These are phyloP conservation scores for Zancudomyces culisetae DNA, from an alignment of 371 early-diverging fungal species.

Conservation along the genomic window DNA sequence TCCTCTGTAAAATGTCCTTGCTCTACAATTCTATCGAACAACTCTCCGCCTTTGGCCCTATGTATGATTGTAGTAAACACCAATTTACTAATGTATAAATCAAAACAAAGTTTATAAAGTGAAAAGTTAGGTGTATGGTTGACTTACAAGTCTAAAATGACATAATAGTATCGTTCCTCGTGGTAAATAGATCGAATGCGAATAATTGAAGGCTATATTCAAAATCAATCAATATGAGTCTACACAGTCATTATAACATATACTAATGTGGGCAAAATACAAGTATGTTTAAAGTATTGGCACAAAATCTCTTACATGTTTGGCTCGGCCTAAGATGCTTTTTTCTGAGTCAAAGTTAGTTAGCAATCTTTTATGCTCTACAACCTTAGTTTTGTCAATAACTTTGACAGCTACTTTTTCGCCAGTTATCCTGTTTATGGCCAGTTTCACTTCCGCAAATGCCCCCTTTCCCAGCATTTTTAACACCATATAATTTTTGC, in stretches of 20 bases:
- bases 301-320: background rate
- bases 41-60: constrained; percentile 37
- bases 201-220: constrained; percentile 22
- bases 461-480: constrained; percentile 35
- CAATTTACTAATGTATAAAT: too few relatives aligned
- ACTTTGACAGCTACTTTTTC: constrained; percentile 41
- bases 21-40: constrained; percentile 75
- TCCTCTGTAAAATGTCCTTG: constrained; percentile 49
- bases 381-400: constrained; percentile 27
- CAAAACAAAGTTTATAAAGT: too few relatives aligned
- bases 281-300: background rate
- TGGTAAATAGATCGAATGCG: background rate
- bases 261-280: background rate
- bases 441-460: constrained; percentile 41
- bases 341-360: constrained; percentile 46
- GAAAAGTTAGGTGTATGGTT: too few relatives aligned
- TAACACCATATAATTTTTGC: constrained; percentile 29
- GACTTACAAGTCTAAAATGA: constrained; percentile 42
- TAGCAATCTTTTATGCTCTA: constrained; percentile 24
- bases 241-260: background rate
- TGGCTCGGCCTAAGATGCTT: constrained; percentile 36
- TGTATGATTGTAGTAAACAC: too few relatives aligned
- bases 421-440: constrained; percentile 25
- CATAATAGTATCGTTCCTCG: constrained; percentile 23
- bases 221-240: background rate